Evolutionary conservation across 2,329 filamentous ascomycete genomes (phyloP).

Genomic region (Aspergillus sp.): DNA sequence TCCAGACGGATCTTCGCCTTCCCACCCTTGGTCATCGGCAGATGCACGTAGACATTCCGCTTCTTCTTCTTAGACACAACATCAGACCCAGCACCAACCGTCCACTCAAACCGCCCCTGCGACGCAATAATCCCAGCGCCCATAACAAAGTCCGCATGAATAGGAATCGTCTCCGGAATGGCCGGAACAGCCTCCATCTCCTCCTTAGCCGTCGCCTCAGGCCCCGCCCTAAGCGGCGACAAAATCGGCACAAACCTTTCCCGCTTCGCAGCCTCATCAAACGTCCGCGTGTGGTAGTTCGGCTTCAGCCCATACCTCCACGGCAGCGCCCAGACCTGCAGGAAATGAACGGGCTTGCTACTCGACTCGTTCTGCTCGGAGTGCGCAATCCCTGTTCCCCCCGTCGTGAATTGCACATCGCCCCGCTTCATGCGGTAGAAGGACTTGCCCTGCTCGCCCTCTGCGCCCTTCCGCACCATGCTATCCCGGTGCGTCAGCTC

Average conservation of each 20-base stretch:
- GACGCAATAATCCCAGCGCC: conserved; percentile 71
- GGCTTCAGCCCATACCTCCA: conserved; percentile 72
- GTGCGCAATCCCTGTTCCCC: conserved; percentile 78
- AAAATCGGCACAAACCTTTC: conserved; percentile 72
- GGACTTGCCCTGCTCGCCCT: conserved; percentile 59
- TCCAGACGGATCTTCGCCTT: conserved; percentile 70
- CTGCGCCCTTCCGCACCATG: conserved; percentile 71
- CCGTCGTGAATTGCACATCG: conserved; percentile 87
- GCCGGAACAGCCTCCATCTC: conserved; percentile 64
- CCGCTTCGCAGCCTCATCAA: conserved; percentile 70
- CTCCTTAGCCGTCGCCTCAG: conserved; percentile 59
- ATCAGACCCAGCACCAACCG: conserved; percentile 56
- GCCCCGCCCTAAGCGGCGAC: conserved; percentile 69
- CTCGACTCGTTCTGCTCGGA: conserved; percentile 77
- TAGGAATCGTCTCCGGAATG: conserved; percentile 69
- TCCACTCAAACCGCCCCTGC: conserved; percentile 67
- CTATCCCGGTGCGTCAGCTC: conserved; percentile 86
- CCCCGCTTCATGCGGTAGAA: conserved; percentile 73
- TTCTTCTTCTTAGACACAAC: conserved; percentile 43
- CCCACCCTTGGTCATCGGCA: conserved; percentile 76
- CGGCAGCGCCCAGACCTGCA: conserved; percentile 86
- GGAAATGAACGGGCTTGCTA: conserved; percentile 71
- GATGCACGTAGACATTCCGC: conserved; percentile 75
- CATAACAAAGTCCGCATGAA: conserved; percentile 84
- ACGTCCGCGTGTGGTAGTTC: conserved; percentile 73